Evolutionary conservation across 768 basidiomycete genomes (phyloP), one percentile per base, ranked within the genome.

Genomic region (Suillus ampliporus): DNA sequence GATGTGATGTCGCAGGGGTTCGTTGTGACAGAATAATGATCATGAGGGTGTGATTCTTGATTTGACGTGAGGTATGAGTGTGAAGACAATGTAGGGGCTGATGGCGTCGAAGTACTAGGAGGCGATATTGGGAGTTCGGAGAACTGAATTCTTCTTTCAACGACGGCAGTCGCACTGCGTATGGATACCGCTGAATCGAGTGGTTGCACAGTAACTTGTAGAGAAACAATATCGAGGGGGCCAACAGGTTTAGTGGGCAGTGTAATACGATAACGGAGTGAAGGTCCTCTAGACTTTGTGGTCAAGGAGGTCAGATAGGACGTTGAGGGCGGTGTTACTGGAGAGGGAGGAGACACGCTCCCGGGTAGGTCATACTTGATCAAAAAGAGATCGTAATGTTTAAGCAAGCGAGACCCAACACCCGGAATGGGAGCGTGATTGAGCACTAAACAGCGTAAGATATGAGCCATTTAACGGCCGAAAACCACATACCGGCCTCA

Each of bases 81-180:
- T 44, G 72, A 56, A 64, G 68, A 65, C 41, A 50, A 60, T 31
- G 67, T 62, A 38, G 64, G 60, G 52, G 65, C 64, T 44, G 73
- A 63, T 31, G 71, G 60, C 38, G 72, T 72, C 13, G 69, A 40
- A 68, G 67, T 41, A 68, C 57, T 26, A 64, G 68, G 58, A 50
- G 75, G 61, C 47, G 44, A 58, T 21, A 60, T 58, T 14, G 74
- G 72, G 31, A 68, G 58, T 26, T 88, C 85, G 57, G 78, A 80
- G 58, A 91, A 79, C 53, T 83, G 81, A 61, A 92, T 89, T 57
- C 91, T 86, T 57, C 91, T 86, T 71, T 92, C 90, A 59, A 94
- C 78, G 57, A 85, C 79, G 53, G 90, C 79, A 62, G 81, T 86
- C 3, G 89, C 87, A 65, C 83, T 85, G 50, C 87, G 88, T 61